phyloP scores from a whole-genome alignment of 306 rosid species.

The Sophora flavescens region DNA sequence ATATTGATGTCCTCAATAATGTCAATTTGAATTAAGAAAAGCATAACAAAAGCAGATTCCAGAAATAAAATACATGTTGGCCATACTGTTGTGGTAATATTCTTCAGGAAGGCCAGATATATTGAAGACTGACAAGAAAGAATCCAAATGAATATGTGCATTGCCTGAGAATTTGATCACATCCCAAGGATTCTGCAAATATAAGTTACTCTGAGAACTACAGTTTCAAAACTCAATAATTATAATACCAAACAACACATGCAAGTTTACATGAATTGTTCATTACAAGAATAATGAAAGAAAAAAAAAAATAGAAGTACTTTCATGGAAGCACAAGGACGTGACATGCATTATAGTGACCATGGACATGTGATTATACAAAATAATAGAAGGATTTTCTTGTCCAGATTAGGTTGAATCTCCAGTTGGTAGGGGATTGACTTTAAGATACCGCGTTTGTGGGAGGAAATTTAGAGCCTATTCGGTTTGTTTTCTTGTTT shows the following conservation, averaged over 20 bases:
- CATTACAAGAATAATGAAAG: neutral
- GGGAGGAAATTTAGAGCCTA: neutral
- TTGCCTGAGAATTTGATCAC: constrained; percentile 78
- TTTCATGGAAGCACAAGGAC: neutral
- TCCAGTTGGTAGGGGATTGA: neutral
- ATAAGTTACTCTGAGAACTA: constrained; percentile 32
- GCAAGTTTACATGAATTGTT: constrained; percentile 29
- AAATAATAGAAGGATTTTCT: neutral
- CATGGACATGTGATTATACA: neutral
- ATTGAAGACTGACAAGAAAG: constrained; percentile 90
- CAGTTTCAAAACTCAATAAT: constrained; percentile 28
- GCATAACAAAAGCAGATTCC: neutral
- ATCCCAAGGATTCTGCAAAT: constrained; percentile 94
- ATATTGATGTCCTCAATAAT: constrained; percentile 22
- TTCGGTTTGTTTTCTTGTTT: neutral
- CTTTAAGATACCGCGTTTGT: neutral
- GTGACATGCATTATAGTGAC: neutral
- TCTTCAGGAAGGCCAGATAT: constrained; percentile 90
- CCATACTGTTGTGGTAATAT: constrained; percentile 82
- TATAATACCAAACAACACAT: neutral
- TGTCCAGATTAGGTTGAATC: neutral
- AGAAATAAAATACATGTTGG: constrained; percentile 35
- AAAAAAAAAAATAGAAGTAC: constrained; percentile 3
- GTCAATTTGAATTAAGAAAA: constrained; percentile 25
- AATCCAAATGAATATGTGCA: constrained; percentile 84